phyloP scores from a whole-genome alignment of 2,329 filamentous ascomycete genomes.

The Colletotrichum truncatum region DNA sequence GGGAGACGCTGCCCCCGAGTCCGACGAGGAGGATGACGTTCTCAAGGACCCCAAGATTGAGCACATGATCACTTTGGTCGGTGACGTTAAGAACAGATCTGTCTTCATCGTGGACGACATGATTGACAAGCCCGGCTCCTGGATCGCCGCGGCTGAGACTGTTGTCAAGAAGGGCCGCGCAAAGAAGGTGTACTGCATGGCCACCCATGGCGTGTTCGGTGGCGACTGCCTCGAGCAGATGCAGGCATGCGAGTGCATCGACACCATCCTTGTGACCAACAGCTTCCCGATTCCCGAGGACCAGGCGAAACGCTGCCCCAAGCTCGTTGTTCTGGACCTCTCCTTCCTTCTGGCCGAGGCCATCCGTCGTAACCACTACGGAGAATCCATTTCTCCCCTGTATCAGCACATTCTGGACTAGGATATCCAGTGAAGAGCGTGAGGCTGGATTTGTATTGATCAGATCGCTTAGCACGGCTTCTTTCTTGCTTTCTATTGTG shows the following conservation, averaged over 20 bases:
- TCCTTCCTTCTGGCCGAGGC: conserved; percentile 90
- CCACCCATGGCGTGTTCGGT: conserved; percentile 94
- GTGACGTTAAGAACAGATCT: conserved; percentile 86
- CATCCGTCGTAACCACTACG: conserved; percentile 95
- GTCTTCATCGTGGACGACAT: conserved; percentile 98
- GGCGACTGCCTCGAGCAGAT: conserved; percentile 89
- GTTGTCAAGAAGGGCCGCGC: conserved; percentile 92
- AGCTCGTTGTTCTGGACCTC: conserved; percentile 89
- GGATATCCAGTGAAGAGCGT: conserved; percentile 8
- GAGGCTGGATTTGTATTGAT: conserved; percentile 36
- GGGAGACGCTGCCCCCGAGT: conserved; percentile 81
- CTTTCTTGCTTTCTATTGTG: conserved; percentile 14
- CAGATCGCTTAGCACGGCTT: conserved; percentile 14
- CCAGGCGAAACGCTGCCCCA: conserved; percentile 75
- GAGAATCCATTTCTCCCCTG: conserved; percentile 79
- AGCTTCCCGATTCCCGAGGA: conserved; percentile 90
- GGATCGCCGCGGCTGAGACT: conserved; percentile 97
- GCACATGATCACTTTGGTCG: conserved; percentile 97
- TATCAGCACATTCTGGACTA: conserved; percentile 74
- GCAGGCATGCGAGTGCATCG: conserved; percentile 91
- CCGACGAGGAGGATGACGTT: conserved; percentile 94
- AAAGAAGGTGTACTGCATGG: conserved; percentile 96
- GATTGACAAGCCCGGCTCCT: conserved; percentile 96
- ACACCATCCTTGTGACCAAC: conserved; percentile 94
- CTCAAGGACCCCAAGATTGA: conserved; percentile 83